Evolutionary conservation across 257 asterid species (phyloP).

Genomic region (Gynochthodes officinalis): DNA sequence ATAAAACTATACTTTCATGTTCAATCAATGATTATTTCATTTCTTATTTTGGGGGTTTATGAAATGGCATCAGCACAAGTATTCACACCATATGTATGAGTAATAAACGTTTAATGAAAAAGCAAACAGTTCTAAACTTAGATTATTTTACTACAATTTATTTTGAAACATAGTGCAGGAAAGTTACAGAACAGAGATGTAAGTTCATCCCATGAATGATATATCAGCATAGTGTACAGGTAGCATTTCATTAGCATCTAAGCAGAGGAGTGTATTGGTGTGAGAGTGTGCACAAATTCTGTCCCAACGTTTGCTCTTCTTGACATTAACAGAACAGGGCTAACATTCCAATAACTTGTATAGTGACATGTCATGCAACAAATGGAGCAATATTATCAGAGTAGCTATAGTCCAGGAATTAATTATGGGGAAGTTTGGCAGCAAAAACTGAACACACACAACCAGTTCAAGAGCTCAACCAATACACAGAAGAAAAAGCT

Average conservation of each 20-base stretch:
- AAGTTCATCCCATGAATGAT: conserved; percentile 2
- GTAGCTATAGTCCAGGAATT: background rate
- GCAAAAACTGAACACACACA: background rate
- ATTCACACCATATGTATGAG: background rate
- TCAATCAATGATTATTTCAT: background rate
- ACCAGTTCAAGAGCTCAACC: background rate
- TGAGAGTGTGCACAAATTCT: background rate
- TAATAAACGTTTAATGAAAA: background rate
- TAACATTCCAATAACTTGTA: background rate
- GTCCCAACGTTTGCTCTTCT: background rate
- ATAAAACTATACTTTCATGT: background rate
- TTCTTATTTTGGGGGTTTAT: background rate
- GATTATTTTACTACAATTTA: background rate
- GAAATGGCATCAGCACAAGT: background rate
- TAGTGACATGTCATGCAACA: background rate
- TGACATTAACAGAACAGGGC: background rate
- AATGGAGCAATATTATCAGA: background rate
- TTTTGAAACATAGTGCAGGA: background rate
- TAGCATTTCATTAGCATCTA: background rate
- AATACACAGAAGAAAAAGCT: background rate
- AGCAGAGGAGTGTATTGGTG: background rate
- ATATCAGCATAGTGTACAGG: background rate
- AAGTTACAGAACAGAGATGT: background rate
- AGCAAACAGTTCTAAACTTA: background rate
- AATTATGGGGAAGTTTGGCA: background rate